Evolutionary conservation across 2,329 filamentous ascomycete species (phyloP), one percentile per base, ranked within the genome.

Genomic region (Chaetothyriales sp.): DNA sequence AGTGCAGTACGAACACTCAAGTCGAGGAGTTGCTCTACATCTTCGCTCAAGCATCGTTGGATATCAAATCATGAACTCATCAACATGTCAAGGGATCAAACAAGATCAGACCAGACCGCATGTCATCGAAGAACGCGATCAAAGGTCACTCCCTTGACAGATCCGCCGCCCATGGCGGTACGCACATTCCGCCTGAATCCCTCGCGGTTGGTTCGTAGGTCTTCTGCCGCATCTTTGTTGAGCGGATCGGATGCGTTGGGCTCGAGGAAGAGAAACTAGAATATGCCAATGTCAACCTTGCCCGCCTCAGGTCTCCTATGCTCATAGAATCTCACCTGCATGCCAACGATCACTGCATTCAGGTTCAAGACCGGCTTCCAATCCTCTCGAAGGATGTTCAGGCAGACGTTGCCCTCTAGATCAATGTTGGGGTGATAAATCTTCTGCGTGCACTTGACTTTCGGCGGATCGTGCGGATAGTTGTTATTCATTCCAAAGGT

Each of bases 371-470:
- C 92, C 0, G 92, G 92, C 74, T 96, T 98, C 92, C 92, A 98
- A 72, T 98, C 92, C 71, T 98, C 92, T 55, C 92, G 76, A 63
- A 98, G 70, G 62, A 98, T 98, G 67, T 98, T 98, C 63, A 98
- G 71, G 73, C 92, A 98, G 56, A 98, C 89, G 65, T 98, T 98
- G 60, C 92, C 92, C 66, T 96, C 87, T 43, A 95, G 77, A 64
- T 98, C 92, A 65, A 98, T 98, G 69, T 98, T 98, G 5, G 92
- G 92, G 66, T 98, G 92, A 72, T 98, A 98, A 62, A 98, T 96
- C 75, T 95, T 96, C 70, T 98, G 86, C 60, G 82, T 84, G 72
- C 92, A 96, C 64, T 86, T 92, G 61, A 98, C 92, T 71, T 96
- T 96, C 18, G 92, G 92, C 56, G 92, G 89, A 66, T 96, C 89